A percentile compares a stretch with the other conserved stretches of the same genome.
Evolutionary conservation across 2,329 filamentous ascomycete genomes (phyloP).

Genomic region (Colletotrichum filicis): DNA sequence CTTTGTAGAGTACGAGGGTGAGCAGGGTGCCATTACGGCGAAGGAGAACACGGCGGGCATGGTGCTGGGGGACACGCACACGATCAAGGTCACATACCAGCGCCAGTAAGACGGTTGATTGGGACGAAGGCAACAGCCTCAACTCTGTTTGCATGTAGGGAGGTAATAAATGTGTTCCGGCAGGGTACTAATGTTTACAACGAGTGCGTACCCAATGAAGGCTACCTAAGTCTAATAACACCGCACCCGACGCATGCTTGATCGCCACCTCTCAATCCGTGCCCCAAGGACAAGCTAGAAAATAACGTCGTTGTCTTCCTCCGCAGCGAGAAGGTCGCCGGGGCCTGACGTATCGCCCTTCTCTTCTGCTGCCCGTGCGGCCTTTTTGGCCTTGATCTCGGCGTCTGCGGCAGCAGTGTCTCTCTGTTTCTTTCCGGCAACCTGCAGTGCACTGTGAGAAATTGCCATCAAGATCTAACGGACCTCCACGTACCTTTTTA

Average conservation of each 20-base stretch:
- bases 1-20: constrained; percentile 95
- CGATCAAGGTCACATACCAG: constrained; percentile 97
- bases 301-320: constrained; percentile 87
- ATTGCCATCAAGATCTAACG: too few species aligned
- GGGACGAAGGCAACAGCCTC: neutral
- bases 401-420: constrained; percentile 78
- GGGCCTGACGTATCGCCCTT: constrained; percentile 54
- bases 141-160: neutral
- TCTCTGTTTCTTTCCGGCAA: constrained; percentile 85
- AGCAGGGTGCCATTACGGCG: constrained; percentile 88
- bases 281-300: constrained; percentile 62
- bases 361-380: constrained; percentile 47
- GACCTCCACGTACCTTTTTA: constrained; percentile 73
- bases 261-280: neutral
- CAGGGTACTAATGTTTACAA: constrained; percentile 9
- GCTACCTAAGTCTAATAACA: neutral
- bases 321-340: constrained; percentile 77
- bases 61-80: constrained; percentile 74
- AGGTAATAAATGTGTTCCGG: neutral
- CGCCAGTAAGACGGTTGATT: constrained; percentile 69
- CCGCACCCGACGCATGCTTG: neutral
- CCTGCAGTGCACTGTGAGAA: constrained; percentile 48
- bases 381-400: constrained; percentile 76
- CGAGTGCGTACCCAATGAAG: neutral
- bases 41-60: constrained; percentile 94